Evolutionary conservation across 805 yeast genomes (phyloP).

Genomic region (Kuraishia hungarica): DNA sequence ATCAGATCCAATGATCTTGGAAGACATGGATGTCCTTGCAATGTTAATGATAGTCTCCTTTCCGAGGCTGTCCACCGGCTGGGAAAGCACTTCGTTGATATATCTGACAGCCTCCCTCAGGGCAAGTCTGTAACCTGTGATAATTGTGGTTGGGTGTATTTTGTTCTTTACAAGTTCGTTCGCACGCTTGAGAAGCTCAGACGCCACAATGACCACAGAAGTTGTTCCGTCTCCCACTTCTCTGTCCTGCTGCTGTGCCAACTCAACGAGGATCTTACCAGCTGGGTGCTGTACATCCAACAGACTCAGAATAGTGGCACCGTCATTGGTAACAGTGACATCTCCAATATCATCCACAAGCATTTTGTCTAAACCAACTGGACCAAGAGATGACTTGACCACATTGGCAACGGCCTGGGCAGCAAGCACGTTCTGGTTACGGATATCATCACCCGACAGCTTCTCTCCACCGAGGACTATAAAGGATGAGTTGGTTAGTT

Average conservation of each 20-base stretch:
- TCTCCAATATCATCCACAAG: constrained; percentile 98
- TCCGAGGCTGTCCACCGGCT: constrained; percentile 70
- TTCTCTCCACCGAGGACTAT: constrained; percentile 89
- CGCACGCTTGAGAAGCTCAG: constrained; percentile 87
- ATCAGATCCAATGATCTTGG: constrained; percentile 92
- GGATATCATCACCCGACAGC: constrained; percentile 89
- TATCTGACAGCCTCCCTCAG: constrained; percentile 83
- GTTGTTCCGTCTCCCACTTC: constrained; percentile 99
- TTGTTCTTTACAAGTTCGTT: constrained; percentile 88
- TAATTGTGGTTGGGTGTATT: constrained; percentile 96
- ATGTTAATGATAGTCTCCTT: constrained; percentile 81
- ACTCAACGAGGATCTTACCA: constrained; percentile 91
- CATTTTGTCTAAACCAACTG: constrained; percentile 98
- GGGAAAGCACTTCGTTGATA: constrained; percentile 77
- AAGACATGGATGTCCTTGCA: constrained; percentile 96
- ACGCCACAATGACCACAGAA: constrained; percentile 91
- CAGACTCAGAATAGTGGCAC: constrained; percentile 88
- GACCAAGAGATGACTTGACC: constrained; percentile 91
- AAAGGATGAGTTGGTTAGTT: not conserved
- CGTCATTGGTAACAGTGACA: constrained; percentile 97
- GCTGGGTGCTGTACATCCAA: constrained; percentile 99
- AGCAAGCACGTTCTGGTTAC: constrained; percentile 93
- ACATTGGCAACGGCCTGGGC: constrained; percentile 80
- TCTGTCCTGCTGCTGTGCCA: constrained; percentile 97
- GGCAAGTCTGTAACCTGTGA: constrained; percentile 93